Conservation (phyloP, 2,329 filamentous ascomycete species). For the Stagonosporopsis vannaccii region DNA sequence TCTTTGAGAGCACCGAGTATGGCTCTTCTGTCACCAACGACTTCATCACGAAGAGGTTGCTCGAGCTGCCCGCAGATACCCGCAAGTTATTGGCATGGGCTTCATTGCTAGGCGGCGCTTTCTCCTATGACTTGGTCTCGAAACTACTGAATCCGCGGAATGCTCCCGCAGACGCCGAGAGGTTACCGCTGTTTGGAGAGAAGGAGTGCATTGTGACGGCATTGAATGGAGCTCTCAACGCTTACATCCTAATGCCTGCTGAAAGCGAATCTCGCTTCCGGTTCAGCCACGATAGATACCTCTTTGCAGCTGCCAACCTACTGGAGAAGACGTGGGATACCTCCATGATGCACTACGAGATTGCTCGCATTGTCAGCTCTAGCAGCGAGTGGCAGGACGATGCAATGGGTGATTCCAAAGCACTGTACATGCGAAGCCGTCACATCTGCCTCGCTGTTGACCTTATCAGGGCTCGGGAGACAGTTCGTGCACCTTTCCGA, state of each 20-base stretch:
- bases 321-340: conserved; percentile 67
- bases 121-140: conserved; percentile 83
- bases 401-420: conserved; percentile 56
- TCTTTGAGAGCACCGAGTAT: conserved; percentile 80
- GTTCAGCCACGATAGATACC: conserved; percentile 88
- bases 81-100: conserved; percentile 86
- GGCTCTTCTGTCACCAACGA: conserved; percentile 81
- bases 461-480: conserved; percentile 73
- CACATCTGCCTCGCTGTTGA: conserved; percentile 82
- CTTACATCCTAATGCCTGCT: conserved; percentile 81
- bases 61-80: conserved; percentile 76
- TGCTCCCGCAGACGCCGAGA: conserved; percentile 49
- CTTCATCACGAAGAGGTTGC: conserved; percentile 80
- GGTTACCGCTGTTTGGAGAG: conserved; percentile 60
- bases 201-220: conserved; percentile 77
- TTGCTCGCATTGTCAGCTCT: conserved; percentile 81
- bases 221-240: conserved; percentile 80
- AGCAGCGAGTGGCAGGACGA: conserved; percentile 67
- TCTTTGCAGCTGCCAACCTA: conserved; percentile 69
- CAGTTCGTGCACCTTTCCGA: conserved; percentile 70
- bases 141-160: conserved; percentile 77
- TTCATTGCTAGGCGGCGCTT: conserved; percentile 79
- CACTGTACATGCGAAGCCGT: conserved; percentile 74
- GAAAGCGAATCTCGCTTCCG: conserved; percentile 85
- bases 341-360: conserved; percentile 81